phyloP scores from a whole-genome alignment of 1,284 basidiomycete species.

The Pascua guehoae region DNA sequence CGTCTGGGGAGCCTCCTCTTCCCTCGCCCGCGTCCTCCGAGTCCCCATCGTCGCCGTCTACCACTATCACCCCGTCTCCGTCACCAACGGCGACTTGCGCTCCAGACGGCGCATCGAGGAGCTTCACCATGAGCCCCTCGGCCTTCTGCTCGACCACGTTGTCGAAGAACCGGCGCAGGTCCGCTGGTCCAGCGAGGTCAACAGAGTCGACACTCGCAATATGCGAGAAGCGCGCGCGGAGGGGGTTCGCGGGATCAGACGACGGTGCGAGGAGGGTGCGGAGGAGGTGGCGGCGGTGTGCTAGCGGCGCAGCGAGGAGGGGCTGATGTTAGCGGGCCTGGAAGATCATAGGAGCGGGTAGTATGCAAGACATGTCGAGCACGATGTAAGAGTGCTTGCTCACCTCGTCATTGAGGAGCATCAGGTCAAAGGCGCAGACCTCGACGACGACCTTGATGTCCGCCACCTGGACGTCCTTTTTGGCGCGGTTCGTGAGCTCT shows the following conservation, averaged over 20 bases:
- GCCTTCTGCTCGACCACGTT: conserved; percentile 74
- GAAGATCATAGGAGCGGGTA: neutral
- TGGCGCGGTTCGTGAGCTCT: conserved; percentile 88
- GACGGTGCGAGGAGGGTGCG: conserved; percentile 59
- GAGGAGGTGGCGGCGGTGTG: conserved; percentile 66
- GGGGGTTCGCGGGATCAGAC: conserved; percentile 52
- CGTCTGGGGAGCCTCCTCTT: conserved; percentile 32
- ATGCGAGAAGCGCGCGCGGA: conserved; percentile 66
- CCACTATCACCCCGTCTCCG: conserved; percentile 33
- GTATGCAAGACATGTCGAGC: neutral
- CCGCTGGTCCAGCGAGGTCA: conserved; percentile 49
- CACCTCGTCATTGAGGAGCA: conserved; percentile 91
- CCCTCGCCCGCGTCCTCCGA: conserved; percentile 30
- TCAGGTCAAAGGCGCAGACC: conserved; percentile 90
- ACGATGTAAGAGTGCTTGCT: conserved; percentile 26
- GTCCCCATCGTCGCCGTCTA: conserved; percentile 21
- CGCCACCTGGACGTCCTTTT: conserved; percentile 94
- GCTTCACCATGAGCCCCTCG: conserved; percentile 93
- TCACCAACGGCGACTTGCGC: conserved; percentile 40
- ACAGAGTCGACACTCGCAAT: conserved; percentile 71
- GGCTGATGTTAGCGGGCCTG: conserved; percentile 52
- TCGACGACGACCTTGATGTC: conserved; percentile 95
- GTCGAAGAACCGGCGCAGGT: conserved; percentile 74
- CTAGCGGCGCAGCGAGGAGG: conserved; percentile 68
- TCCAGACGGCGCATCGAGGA: conserved; percentile 49